Evolutionary conservation across 1,139 yeast genomes (phyloP).

Genomic region (Pichia norvegensis): DNA sequence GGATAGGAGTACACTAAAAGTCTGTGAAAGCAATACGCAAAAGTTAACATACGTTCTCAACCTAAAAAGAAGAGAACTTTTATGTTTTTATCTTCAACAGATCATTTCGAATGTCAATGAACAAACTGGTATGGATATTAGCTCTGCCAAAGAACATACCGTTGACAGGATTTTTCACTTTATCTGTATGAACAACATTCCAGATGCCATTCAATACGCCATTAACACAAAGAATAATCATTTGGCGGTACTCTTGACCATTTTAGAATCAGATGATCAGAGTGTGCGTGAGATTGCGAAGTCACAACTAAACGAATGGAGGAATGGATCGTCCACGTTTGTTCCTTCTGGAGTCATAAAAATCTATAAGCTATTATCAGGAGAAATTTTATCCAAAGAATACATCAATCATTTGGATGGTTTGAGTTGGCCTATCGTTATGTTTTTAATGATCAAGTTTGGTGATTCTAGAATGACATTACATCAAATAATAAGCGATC

Average conservation of each 20-base stretch:
- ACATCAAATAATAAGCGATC: conserved; percentile 10
- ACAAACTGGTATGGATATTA: conserved; percentile 16
- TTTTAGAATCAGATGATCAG: conserved; percentile 62
- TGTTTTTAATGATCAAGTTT: conserved; percentile 55
- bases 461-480: conserved; percentile 37
- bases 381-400: conserved; percentile 35
- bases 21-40: conserved; percentile 25
- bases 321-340: conserved; percentile 30
- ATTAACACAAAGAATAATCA: conserved; percentile 54
- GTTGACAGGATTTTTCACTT: conserved; percentile 46
- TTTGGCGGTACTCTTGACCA: conserved; percentile 60
- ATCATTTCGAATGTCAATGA: conserved; percentile 42
- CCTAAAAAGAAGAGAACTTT: conserved; percentile 36
- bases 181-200: conserved; percentile 50
- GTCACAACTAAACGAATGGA: conserved; percentile 64
- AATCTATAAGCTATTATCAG: conserved; percentile 60
- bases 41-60: conserved; percentile 26
- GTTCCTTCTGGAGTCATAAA: conserved; percentile 50
- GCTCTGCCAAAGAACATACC: conserved; percentile 22
- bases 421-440: conserved; percentile 59
- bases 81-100: conserved; percentile 53
- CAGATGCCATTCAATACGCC: conserved; percentile 56
- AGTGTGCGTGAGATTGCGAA: conserved; percentile 48
- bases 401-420: conserved; percentile 34
- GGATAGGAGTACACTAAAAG: conserved; percentile 24